Evolutionary conservation across 148 eudicot genomes (phyloP).

Genomic region (Nepenthes gracilis): DNA sequence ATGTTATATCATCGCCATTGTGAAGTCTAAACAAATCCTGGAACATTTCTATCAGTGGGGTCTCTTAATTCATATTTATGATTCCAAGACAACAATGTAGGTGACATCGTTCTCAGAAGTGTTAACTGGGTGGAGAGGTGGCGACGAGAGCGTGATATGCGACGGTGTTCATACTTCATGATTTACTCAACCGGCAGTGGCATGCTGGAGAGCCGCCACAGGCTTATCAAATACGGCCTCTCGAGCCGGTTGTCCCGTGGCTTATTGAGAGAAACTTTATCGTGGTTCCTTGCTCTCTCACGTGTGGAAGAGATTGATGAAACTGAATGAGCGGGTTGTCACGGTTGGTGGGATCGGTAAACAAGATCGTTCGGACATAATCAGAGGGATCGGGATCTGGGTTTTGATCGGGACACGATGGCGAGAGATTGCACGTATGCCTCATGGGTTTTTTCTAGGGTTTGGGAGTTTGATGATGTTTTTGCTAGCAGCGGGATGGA

Average conservation of each 20-base stretch:
- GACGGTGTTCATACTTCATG: slow-evolving; percentile 45
- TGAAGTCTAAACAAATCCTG: slow-evolving; percentile 51
- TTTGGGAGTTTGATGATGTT: slow-evolving; percentile 63
- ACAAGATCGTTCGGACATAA: slow-evolving; percentile 42
- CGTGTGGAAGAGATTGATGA: slow-evolving; percentile 64
- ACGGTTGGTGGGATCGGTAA: slow-evolving; percentile 67
- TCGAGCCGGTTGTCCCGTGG: slow-evolving; percentile 16
- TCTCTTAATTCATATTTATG: slow-evolving; percentile 41
- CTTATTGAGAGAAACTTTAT: slow-evolving; percentile 25
- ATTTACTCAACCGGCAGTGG: slow-evolving; percentile 39
- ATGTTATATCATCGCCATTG: slow-evolving; percentile 27
- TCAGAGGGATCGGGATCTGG: slow-evolving; percentile 65
- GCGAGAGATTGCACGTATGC: slow-evolving; percentile 53
- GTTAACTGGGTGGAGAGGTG: slow-evolving; percentile 45
- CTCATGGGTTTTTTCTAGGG: slow-evolving; percentile 50
- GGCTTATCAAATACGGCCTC: slow-evolving; percentile 39
- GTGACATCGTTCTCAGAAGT: slow-evolving; percentile 24
- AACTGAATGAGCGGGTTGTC: slow-evolving; percentile 42
- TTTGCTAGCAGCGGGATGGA: slow-evolving; percentile 59
- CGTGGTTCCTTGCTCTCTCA: slow-evolving; percentile 45
- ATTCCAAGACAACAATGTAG: slow-evolving; percentile 36
- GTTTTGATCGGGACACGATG: slow-evolving; percentile 39
- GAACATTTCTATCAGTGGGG: slow-evolving; percentile 45
- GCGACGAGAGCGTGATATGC: slow-evolving; percentile 54
- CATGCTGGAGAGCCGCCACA: slow-evolving; percentile 30